These are phyloP conservation scores for Alnus rubra DNA, from an alignment of 306 rosid genomes.

Conservation along the genomic window DNA sequence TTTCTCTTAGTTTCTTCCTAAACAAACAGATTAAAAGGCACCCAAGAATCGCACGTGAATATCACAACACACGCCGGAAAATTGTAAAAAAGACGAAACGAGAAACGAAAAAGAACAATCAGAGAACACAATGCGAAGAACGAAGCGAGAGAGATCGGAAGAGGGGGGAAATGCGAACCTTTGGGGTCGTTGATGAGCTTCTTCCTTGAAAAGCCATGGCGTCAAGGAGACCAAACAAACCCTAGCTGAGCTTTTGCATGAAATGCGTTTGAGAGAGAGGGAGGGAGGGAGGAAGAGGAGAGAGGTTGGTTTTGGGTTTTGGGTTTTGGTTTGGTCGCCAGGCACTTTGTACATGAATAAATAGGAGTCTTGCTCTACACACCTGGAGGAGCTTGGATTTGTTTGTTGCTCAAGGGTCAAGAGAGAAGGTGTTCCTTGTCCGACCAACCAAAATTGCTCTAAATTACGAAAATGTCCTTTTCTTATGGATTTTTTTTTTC, in stretches of 20 bases:
- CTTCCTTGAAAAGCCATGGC: slow-evolving; percentile 74
- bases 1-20: neutral
- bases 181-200: slow-evolving; percentile 85
- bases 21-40: neutral
- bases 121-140: neutral
- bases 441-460: neutral
- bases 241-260: slow-evolving; percentile 61
- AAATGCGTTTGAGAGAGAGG: slow-evolving; percentile 20
- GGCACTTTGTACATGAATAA: slow-evolving; percentile 22
- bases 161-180: slow-evolving; percentile 39
- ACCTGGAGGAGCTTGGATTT: neutral
- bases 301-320: slow-evolving; percentile 16
- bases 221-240: slow-evolving; percentile 34
- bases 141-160: neutral
- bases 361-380: neutral
- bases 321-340: slow-evolving; percentile 31
- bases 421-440: neutral
- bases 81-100: neutral
- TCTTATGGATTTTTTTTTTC: too few relatives aligned
- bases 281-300: neutral
- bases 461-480: neutral
- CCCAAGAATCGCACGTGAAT: neutral
- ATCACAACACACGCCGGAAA: neutral
- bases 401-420: neutral
- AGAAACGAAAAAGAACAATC: neutral